These are phyloP conservation scores for Rubroboletus pulcherrimus DNA, from an alignment of 768 basidiomycete species.

Conservation along the genomic window DNA sequence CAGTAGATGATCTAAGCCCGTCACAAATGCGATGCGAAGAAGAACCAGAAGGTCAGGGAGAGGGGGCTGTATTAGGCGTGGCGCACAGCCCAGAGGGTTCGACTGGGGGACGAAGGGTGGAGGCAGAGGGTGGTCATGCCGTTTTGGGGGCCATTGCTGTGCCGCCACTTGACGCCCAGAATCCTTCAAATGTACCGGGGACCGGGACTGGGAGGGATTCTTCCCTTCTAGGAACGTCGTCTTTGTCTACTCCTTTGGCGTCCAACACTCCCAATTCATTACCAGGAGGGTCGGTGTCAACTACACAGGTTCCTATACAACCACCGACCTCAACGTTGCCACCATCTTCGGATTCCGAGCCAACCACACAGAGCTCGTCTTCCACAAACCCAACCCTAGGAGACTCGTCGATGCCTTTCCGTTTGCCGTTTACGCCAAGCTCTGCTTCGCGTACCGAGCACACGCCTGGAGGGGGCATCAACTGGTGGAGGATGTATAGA, in stretches of 20 bases:
- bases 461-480: constrained; percentile 47
- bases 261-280: constrained; percentile 6
- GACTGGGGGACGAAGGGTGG: constrained; percentile 15
- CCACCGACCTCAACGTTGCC: constrained; percentile 3
- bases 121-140: constrained; percentile 14
- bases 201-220: constrained; percentile 6
- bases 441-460: constrained; percentile 36
- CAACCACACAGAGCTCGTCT: background rate
- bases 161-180: constrained; percentile 15
- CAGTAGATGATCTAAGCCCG: background rate
- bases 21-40: constrained; percentile 3
- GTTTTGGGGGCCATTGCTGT: constrained; percentile 25
- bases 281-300: background rate
- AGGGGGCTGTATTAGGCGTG: constrained; percentile 15
- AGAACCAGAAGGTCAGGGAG: constrained; percentile 3
- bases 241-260: constrained; percentile 6
- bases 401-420: constrained; percentile 30
- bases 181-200: constrained; percentile 23
- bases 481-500: constrained; percentile 83
- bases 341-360: background rate
- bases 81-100: constrained; percentile 21
- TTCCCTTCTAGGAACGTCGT: constrained; percentile 14
- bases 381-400: constrained; percentile 4
- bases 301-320: constrained; percentile 1
- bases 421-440: constrained; percentile 26